Evolutionary conservation across 2,329 filamentous ascomycete species (phyloP).

Genomic region (Cladobotryum mycophilum): DNA sequence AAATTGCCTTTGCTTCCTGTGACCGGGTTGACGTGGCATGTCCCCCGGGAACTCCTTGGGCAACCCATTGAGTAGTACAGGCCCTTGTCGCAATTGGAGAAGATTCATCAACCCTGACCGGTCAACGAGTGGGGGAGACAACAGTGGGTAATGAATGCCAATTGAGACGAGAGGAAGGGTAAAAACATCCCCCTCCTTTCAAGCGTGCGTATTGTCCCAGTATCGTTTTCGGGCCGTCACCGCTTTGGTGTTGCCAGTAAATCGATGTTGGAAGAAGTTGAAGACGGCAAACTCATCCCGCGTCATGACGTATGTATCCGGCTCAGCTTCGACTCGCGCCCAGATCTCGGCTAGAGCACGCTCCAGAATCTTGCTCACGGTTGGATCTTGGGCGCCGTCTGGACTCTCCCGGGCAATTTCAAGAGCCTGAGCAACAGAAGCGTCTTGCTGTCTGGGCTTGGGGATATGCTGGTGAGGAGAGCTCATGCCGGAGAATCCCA

Average conservation of each 20-base stretch:
- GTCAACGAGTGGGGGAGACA: not conserved
- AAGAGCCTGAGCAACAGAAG: conserved; percentile 59
- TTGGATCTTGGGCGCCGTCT: conserved; percentile 56
- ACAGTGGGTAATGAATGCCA: not conserved
- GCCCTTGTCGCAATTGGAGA: too few relatives aligned
- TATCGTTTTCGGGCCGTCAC: conserved; percentile 44
- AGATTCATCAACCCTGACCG: not conserved
- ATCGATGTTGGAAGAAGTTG: conserved; percentile 73
- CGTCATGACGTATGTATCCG: conserved; percentile 65
- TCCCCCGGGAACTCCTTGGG: too few relatives aligned
- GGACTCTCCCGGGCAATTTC: conserved; percentile 70
- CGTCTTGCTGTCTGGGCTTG: conserved; percentile 23
- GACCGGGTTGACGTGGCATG: too few relatives aligned
- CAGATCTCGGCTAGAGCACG: conserved; percentile 58
- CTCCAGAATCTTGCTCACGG: conserved; percentile 60
- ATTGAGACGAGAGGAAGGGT: not conserved
- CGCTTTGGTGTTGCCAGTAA: conserved; percentile 45
- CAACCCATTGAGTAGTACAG: too few relatives aligned
- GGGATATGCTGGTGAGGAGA: conserved; percentile 4
- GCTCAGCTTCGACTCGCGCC: conserved; percentile 57
- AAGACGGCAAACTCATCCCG: conserved; percentile 78
- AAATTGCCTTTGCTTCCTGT: too few relatives aligned
- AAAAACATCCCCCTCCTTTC: not conserved
- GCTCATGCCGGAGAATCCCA: conserved; percentile 10
- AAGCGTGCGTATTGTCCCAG: conserved; percentile 43